Conservation (phyloP, 2,329 filamentous ascomycete species). For the Alternaria sp. region DNA sequence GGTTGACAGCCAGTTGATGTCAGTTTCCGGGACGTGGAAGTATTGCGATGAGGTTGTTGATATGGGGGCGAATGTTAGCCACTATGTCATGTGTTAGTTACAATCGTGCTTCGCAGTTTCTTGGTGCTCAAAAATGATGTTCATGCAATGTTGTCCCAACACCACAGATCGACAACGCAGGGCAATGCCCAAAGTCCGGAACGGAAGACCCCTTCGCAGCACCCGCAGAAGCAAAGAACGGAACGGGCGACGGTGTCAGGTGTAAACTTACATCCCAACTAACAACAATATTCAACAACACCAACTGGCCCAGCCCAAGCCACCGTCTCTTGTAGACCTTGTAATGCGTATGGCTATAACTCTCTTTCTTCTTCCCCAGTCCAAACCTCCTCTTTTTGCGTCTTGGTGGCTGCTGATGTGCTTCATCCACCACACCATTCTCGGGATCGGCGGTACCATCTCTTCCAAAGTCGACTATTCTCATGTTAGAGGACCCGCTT, state of each 20-base stretch:
- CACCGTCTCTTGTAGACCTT: slow-evolving; percentile 83
- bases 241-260: not conserved
- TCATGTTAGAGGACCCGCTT: not conserved
- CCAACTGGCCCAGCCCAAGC: slow-evolving; percentile 84
- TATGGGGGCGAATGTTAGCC: slow-evolving; percentile 90
- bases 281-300: slow-evolving; percentile 88
- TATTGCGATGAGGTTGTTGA: slow-evolving; percentile 75
- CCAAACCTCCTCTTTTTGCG: slow-evolving; percentile 2
- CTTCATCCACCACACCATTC: not conserved
- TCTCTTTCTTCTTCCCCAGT: slow-evolving; percentile 20
- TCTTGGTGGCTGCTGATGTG: not conserved
- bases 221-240: not conserved
- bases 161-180: not conserved
- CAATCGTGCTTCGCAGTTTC: not conserved
- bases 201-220: not conserved
- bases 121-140: not conserved
- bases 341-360: slow-evolving; percentile 45
- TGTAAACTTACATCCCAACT: slow-evolving; percentile 85
- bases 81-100: slow-evolving; percentile 59
- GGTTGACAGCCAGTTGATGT: slow-evolving; percentile 93
- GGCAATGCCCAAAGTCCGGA: not conserved
- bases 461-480: slow-evolving; percentile 2
- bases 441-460: not conserved
- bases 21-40: slow-evolving; percentile 75
- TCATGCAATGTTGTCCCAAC: not conserved